These are phyloP conservation scores for Ogataea corticis DNA, from an alignment of 805 yeast genomes.

Conservation along the genomic window DNA sequence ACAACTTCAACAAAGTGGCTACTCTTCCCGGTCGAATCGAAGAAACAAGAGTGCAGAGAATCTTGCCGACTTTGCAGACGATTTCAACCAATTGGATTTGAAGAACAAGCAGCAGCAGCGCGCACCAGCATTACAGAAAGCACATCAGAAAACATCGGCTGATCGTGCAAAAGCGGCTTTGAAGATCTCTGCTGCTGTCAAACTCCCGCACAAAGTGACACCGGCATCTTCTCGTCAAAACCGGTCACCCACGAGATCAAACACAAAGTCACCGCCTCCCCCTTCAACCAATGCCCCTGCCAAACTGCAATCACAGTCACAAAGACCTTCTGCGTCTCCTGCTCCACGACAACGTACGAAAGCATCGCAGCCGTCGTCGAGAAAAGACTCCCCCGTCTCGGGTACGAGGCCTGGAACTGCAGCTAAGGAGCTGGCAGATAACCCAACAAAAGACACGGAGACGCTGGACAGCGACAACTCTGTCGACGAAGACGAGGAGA, in stretches of 20 bases:
- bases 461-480: constrained; percentile 28
- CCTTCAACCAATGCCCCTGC: constrained; percentile 3
- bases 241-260: constrained; percentile 15
- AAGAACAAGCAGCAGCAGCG: constrained; percentile 11
- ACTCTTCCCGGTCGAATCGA: constrained; percentile 21
- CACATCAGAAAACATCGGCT: constrained; percentile 24
- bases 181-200: constrained; percentile 35
- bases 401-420: constrained; percentile 4
- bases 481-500: constrained; percentile 29
- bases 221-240: constrained; percentile 11
- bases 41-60: constrained; percentile 17
- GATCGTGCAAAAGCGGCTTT: constrained; percentile 35
- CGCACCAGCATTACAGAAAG: constrained; percentile 10
- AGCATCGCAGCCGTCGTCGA: constrained; percentile 6
- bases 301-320: constrained; percentile 4
- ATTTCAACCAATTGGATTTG: constrained; percentile 15
- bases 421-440: constrained; percentile 21
- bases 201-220: constrained; percentile 21
- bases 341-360: constrained; percentile 10
- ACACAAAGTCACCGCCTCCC: constrained; percentile 16
- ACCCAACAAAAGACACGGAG: constrained; percentile 31
- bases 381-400: constrained; percentile 12
- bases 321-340: constrained; percentile 16
- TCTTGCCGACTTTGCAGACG: constrained; percentile 15
- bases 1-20: constrained; percentile 29